phyloP scores from a whole-genome alignment of 2,329 filamentous ascomycete genomes.

The Fusarium phyllophilum region DNA sequence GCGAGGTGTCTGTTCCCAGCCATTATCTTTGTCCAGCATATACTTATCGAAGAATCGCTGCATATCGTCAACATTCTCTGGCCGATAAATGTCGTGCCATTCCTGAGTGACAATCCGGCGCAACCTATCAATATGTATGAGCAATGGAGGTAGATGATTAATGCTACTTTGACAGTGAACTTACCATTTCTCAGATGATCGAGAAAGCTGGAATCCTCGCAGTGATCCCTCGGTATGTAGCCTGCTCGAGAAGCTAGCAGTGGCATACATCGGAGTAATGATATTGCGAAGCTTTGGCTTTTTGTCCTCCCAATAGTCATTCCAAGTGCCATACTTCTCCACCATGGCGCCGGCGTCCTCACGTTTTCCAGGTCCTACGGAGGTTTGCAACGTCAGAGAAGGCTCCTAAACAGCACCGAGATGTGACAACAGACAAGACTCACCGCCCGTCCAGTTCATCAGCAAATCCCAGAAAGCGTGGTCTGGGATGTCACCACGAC shows the following conservation, averaged over 20 bases:
- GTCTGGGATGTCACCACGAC: not conserved
- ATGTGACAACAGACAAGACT: not conserved
- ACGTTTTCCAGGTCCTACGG: not conserved
- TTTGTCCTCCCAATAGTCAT: not conserved
- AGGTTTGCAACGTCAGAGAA: not conserved
- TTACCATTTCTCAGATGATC: not conserved
- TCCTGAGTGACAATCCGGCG: not conserved
- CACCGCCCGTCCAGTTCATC: not conserved
- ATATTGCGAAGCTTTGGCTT: not conserved
- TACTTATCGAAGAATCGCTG: not conserved
- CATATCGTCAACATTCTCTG: not conserved
- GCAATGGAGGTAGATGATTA: rapidly evolving
- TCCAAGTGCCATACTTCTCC: not conserved
- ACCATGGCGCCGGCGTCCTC: not conserved
- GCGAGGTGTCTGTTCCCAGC: not conserved
- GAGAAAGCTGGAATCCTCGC: not conserved
- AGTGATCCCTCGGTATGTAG: not conserved
- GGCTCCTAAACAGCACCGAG: not conserved
- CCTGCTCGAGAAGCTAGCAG: not conserved
- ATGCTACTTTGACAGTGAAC: rapidly evolving
- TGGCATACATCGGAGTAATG: not conserved
- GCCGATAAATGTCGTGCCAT: not conserved
- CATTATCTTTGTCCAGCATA: not conserved
- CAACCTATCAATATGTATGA: not conserved
- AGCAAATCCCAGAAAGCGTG: not conserved